These are phyloP conservation scores for Nigrospora oryzae DNA, from an alignment of 2,329 filamentous ascomycete species.

Conservation along the genomic window DNA sequence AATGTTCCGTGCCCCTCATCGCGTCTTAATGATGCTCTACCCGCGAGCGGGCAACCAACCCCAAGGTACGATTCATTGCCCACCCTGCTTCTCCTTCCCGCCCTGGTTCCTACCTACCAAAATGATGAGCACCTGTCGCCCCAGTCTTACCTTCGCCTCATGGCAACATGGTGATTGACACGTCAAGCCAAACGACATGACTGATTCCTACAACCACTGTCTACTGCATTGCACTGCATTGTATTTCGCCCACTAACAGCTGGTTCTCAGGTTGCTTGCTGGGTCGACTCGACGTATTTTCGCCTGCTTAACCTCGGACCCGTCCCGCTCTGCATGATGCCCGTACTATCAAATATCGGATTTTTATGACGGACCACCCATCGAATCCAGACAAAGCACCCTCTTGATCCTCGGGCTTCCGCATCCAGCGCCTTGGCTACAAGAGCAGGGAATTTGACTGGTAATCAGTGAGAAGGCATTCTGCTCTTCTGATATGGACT, in stretches of 20 bases:
- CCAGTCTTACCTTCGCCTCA: slow-evolving; percentile 40
- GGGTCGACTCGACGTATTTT: neutral
- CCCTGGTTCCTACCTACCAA: slow-evolving; percentile 1
- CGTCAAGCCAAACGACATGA: slow-evolving; percentile 41
- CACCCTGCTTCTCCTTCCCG: slow-evolving; percentile 4
- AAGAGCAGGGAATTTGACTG: too few species aligned
- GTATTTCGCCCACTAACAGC: slow-evolving; percentile 10
- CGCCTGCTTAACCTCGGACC: neutral
- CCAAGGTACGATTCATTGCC: slow-evolving; percentile 9
- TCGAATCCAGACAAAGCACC: slow-evolving; percentile 1
- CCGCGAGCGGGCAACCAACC: too few species aligned
- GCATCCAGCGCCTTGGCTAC: too few species aligned
- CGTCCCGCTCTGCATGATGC: slow-evolving; percentile 23
- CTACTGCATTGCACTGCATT: neutral
- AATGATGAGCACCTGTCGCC: slow-evolving; percentile 52
- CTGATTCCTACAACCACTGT: slow-evolving; percentile 22
- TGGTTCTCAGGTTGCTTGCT: neutral
- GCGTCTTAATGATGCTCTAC: too few species aligned
- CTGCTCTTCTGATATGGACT: too few species aligned
- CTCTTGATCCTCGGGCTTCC: neutral
- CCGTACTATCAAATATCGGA: slow-evolving; percentile 39
- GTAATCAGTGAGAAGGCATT: too few species aligned
- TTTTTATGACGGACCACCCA: slow-evolving; percentile 24
- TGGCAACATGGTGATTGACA: slow-evolving; percentile 45
- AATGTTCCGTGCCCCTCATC: too few species aligned